These are phyloP conservation scores for Sphaerulina vaccinii DNA, from an alignment of 2,329 filamentous ascomycete genomes.

Conservation along the genomic window DNA sequence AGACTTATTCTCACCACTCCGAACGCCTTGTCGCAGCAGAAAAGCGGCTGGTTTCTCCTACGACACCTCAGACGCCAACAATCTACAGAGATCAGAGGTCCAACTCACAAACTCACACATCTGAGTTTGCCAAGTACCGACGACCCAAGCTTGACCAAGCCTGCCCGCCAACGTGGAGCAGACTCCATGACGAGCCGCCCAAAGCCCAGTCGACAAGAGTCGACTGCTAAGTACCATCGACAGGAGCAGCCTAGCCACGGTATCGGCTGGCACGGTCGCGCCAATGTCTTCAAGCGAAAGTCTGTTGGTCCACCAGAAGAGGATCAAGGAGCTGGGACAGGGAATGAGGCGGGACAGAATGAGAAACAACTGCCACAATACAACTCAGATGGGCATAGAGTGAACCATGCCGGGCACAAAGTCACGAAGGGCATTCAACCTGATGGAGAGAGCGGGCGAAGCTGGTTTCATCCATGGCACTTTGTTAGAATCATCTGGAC, in stretches of 20 bases:
- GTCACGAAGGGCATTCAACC: slow-evolving; percentile 45
- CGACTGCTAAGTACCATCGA: slow-evolving; percentile 1
- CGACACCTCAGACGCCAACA: not conserved
- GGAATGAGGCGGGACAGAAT: slow-evolving; percentile 14
- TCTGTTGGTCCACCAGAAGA: slow-evolving; percentile 22
- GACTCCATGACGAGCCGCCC: slow-evolving; percentile 8
- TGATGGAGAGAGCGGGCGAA: slow-evolving; percentile 50
- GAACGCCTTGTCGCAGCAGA: not conserved
- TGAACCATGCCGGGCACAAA: slow-evolving; percentile 48
- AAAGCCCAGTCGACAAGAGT: not conserved
- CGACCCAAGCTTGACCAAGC: not conserved
- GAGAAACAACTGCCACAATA: slow-evolving; percentile 27
- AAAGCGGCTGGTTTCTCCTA: not conserved
- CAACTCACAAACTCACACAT: not conserved
- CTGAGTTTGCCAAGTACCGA: not conserved
- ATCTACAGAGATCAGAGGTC: not conserved
- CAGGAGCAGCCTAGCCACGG: not conserved
- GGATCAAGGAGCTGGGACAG: slow-evolving; percentile 11
- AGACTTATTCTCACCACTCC: not conserved
- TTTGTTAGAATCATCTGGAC: slow-evolving; percentile 47
- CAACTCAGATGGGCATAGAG: slow-evolving; percentile 31
- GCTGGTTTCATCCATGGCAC: slow-evolving; percentile 45
- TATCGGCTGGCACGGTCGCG: slow-evolving; percentile 7
- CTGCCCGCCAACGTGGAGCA: not conserved
- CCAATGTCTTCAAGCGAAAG: slow-evolving; percentile 25